Percentiles rank a stretch among this genome's conserved stretches.
Evolutionary conservation across 2,329 filamentous ascomycete species (phyloP).

Genomic region (Fusarium lyarnte): DNA sequence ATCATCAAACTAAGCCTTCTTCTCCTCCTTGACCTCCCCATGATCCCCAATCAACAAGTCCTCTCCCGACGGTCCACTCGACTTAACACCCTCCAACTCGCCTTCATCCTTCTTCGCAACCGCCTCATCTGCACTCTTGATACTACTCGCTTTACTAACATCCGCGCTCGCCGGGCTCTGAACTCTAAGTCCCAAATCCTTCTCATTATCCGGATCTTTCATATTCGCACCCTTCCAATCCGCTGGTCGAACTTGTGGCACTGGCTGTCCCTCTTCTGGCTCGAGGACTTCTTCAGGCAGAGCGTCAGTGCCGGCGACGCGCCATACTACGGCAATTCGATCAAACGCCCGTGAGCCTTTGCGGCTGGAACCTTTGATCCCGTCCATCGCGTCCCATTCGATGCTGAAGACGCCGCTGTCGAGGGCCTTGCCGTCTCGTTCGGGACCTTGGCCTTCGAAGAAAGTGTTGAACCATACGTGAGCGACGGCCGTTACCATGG

Average conservation of each 20-base stretch:
- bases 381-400: conserved; percentile 80
- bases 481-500: conserved; percentile 91
- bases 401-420: conserved; percentile 71
- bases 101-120: conserved; percentile 25
- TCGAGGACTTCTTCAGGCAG: conserved; percentile 59
- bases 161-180: conserved; percentile 72
- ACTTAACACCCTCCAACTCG: conserved; percentile 48
- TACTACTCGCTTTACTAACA: conserved; percentile 78
- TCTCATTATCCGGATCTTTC: conserved; percentile 58
- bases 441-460: conserved; percentile 85
- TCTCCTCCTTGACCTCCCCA: neutral
- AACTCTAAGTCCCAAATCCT: conserved; percentile 73
- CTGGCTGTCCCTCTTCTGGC: conserved; percentile 72
- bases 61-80: conserved; percentile 50
- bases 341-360: conserved; percentile 88
- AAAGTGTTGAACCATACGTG: conserved; percentile 98
- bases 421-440: conserved; percentile 71
- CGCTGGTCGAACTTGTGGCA: conserved; percentile 74
- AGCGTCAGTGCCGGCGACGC: conserved; percentile 50
- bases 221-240: conserved; percentile 75
- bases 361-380: conserved; percentile 86
- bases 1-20: conserved; percentile 9
- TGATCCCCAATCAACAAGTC: conserved; percentile 39
- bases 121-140: conserved; percentile 54
- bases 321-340: conserved; percentile 86